Evolutionary conservation across 2,329 filamentous ascomycete genomes (phyloP), one percentile per base, ranked within the genome.

Genomic region (Scedosporium dehoogii): DNA sequence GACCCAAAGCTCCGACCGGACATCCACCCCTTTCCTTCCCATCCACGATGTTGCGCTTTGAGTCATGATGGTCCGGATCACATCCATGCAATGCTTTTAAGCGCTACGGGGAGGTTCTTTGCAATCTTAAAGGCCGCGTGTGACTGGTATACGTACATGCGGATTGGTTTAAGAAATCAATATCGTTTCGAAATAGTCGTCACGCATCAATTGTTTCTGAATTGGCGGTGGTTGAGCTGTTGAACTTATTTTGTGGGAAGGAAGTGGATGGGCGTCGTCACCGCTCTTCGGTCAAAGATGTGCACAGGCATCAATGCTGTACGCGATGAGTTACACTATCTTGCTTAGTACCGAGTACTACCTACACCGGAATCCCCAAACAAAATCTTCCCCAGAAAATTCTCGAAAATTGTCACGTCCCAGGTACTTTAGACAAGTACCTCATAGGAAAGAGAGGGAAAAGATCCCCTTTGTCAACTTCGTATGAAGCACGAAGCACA

Each of bases 1-100:
- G 23, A 42, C 44, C 38, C 42, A 42, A 44, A 60, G 58, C 29
- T 60, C 58, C 58, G 58, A 46, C 58, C 58, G 58, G 58, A 60
- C 58, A 29, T 38, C 58, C 58, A 25, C 38, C 25, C 38, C 38
- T 10, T 23, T 16, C 12, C 38, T 44, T 41, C 3, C n/a, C 16
- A 12, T 14, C 33, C 33, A 12, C 38, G 12, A 21, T 58, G 27
- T 29, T 25, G n/a, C 16, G n/a, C 10, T 12, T 53, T 53, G 48
- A 25, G 21, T 53, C 48, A 53, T 21, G 21, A 53, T 53, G 21
- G 48, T 21, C 23, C 23, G 6, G 48, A 23, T 46, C 18, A 18
- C 42, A 46, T 16, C 14, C 42, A 46, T 18, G 18, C 42, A 46
- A 18, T 46, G 6, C 6, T 46, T 16, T 7, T 46, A 46, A 46